Percentiles rank a stretch among this genome's conserved stretches.
Conservation (phyloP, 495 filamentous ascomycete genomes). For the Penicillium manginii region DNA sequence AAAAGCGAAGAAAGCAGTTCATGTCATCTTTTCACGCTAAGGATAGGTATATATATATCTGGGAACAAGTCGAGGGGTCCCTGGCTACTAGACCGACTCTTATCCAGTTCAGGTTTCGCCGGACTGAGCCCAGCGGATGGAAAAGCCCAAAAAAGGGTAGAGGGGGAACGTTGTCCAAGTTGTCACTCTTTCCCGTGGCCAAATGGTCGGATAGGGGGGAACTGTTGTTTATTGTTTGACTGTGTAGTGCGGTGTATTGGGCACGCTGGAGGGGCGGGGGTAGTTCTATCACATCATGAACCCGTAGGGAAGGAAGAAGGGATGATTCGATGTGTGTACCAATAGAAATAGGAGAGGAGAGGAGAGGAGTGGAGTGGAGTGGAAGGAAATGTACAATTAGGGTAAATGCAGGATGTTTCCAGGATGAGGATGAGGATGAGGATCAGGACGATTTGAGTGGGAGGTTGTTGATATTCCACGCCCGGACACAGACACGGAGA, state of each 20-base stretch:
- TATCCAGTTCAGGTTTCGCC: too few species aligned
- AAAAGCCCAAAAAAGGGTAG: too few species aligned
- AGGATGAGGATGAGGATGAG: not conserved
- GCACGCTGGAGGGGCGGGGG: too few species aligned
- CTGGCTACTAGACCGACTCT: too few species aligned
- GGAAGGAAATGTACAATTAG: conserved; percentile 8
- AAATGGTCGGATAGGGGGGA: too few species aligned
- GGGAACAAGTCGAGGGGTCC: conserved; percentile 5
- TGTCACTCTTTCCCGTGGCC: too few species aligned
- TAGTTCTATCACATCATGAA: too few species aligned
- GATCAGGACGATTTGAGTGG: not conserved
- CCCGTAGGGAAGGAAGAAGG: too few species aligned
- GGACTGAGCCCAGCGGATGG: too few species aligned
- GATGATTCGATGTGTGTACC: conserved; percentile 5
- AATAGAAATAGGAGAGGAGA: not conserved
- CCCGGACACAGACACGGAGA: not conserved
- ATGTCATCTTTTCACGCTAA: conserved; percentile 26
- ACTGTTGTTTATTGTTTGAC: too few species aligned
- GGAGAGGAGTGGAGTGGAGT: not conserved
- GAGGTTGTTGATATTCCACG: not conserved
- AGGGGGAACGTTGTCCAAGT: too few species aligned
- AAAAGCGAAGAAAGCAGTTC: conserved; percentile 11
- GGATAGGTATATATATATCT: conserved; percentile 28
- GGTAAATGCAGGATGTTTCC: not conserved
- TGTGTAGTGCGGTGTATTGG: too few species aligned